Percentiles rank a stretch among this genome's conserved stretches.
Conservation (phyloP, 2,329 filamentous ascomycete species). For the Cercospora sp. region DNA sequence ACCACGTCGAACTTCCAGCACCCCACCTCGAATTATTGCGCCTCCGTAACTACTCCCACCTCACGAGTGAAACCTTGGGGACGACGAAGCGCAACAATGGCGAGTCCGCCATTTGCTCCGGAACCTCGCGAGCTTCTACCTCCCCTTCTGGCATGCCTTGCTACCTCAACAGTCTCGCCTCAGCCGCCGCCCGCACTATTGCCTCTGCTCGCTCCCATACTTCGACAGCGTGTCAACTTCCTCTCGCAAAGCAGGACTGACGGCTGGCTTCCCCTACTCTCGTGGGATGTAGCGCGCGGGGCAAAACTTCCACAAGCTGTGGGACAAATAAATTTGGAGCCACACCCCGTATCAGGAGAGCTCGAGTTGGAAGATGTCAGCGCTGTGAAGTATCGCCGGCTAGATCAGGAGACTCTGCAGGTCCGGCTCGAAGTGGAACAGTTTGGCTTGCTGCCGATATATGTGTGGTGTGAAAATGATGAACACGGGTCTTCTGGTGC, state of each 20-base stretch:
- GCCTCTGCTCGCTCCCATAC: slow-evolving; percentile 62
- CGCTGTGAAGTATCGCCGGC: slow-evolving; percentile 63
- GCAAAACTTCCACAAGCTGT: slow-evolving; percentile 63
- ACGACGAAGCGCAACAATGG: slow-evolving; percentile 47
- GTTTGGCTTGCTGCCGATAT: slow-evolving; percentile 63
- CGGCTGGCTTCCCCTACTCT: slow-evolving; percentile 69
- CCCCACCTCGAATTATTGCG: neutral
- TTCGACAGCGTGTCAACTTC: slow-evolving; percentile 63
- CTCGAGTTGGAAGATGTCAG: slow-evolving; percentile 72
- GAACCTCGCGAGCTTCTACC: slow-evolving; percentile 59
- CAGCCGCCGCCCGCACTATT: slow-evolving; percentile 62
- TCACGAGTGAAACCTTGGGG: neutral
- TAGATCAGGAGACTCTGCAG: slow-evolving; percentile 75
- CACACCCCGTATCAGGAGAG: slow-evolving; percentile 79
- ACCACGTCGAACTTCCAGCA: neutral
- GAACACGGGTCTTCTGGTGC: slow-evolving; percentile 56
- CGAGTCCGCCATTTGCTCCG: slow-evolving; percentile 52
- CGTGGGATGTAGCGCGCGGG: slow-evolving; percentile 63
- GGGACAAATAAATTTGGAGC: slow-evolving; percentile 65
- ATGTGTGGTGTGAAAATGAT: slow-evolving; percentile 70
- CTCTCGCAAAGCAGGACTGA: slow-evolving; percentile 55
- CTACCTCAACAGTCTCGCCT: slow-evolving; percentile 60
- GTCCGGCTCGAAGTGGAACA: slow-evolving; percentile 63
- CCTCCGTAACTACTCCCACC: neutral
- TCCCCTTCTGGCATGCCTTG: slow-evolving; percentile 64